phyloP scores from a whole-genome alignment of 768 basidiomycete genomes.

The Suillus decipiens region DNA sequence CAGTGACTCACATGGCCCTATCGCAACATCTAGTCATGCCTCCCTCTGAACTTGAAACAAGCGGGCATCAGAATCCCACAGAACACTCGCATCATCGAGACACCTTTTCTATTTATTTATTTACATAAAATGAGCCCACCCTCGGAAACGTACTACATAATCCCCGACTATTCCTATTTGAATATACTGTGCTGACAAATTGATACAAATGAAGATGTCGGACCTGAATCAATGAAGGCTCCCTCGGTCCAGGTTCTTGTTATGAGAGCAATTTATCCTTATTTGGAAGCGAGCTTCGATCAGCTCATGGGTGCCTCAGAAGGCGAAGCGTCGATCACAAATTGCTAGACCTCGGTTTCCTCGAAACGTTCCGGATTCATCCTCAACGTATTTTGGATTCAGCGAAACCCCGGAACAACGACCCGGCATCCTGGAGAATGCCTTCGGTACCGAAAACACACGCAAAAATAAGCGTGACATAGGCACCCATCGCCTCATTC shows the following conservation, averaged over 20 bases:
- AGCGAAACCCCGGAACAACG: slow-evolving; percentile 9
- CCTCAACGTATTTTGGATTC: slow-evolving; percentile 8
- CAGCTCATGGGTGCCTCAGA: slow-evolving; percentile 23
- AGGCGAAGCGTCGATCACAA: slow-evolving; percentile 20
- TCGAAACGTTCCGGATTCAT: slow-evolving; percentile 17
- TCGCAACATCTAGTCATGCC: not conserved
- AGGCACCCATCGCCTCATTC: not conserved
- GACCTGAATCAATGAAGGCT: slow-evolving; percentile 5
- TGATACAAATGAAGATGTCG: too few species aligned
- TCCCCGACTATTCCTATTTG: slow-evolving; percentile 11
- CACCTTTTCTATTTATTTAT: not conserved
- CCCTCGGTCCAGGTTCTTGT: slow-evolving; percentile 7
- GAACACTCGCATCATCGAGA: not conserved
- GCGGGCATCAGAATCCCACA: slow-evolving; percentile 1
- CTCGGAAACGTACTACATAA: slow-evolving; percentile 11
- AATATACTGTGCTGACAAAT: not conserved
- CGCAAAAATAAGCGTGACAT: slow-evolving; percentile 5
- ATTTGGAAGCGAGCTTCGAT: slow-evolving; percentile 18
- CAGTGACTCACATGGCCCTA: slow-evolving; percentile 6
- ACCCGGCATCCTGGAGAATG: not conserved
- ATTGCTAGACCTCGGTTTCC: slow-evolving; percentile 17
- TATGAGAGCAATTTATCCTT: slow-evolving; percentile 17
- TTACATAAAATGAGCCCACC: slow-evolving; percentile 1
- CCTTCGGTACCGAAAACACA: slow-evolving; percentile 8
- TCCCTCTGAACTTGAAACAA: not conserved